A percentile compares a stretch with the other conserved stretches of the same genome.
Evolutionary conservation across 2,329 filamentous ascomycete species (phyloP).

Genomic region (Verticillium tricorpus): DNA sequence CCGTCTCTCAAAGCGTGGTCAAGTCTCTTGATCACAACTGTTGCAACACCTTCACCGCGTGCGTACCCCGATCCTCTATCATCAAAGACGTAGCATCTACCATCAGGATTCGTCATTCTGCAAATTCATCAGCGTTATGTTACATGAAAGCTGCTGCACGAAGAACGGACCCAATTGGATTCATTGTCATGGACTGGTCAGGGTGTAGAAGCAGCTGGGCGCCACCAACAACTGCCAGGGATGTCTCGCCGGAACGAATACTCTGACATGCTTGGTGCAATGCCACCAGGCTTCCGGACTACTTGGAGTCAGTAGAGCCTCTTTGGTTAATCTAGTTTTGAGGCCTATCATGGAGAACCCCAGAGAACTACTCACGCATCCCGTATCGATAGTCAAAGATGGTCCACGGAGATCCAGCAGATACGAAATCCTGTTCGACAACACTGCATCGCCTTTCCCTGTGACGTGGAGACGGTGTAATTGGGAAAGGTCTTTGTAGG

Average conservation of each 20-base stretch:
- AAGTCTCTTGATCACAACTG: conserved; percentile 39
- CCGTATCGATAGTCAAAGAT: conserved; percentile 32
- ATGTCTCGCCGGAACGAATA: conserved; percentile 22
- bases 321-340: too few species aligned
- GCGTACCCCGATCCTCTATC: conserved; percentile 39
- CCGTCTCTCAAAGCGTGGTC: conserved; percentile 35
- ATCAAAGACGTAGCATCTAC: conserved; percentile 29
- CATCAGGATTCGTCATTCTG: conserved; percentile 18
- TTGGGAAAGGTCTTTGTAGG: too few species aligned
- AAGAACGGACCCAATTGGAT: conserved; percentile 13
- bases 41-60: conserved; percentile 41
- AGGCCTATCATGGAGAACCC: too few species aligned
- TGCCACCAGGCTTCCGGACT: conserved; percentile 25
- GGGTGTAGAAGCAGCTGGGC: conserved; percentile 17
- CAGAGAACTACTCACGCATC: conserved; percentile 17
- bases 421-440: conserved; percentile 29
- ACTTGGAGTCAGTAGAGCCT: too few species aligned
- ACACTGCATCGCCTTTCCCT: conserved; percentile 20
- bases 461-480: background rate
- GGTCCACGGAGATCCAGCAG: conserved; percentile 30
- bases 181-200: conserved; percentile 17
- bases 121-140: too few species aligned
- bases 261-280: conserved; percentile 28
- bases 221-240: conserved; percentile 18
- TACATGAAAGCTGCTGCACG: too few species aligned